Conservation (phyloP, 116 monocot genomes). For the Phalaenopsis hybrid region DNA sequence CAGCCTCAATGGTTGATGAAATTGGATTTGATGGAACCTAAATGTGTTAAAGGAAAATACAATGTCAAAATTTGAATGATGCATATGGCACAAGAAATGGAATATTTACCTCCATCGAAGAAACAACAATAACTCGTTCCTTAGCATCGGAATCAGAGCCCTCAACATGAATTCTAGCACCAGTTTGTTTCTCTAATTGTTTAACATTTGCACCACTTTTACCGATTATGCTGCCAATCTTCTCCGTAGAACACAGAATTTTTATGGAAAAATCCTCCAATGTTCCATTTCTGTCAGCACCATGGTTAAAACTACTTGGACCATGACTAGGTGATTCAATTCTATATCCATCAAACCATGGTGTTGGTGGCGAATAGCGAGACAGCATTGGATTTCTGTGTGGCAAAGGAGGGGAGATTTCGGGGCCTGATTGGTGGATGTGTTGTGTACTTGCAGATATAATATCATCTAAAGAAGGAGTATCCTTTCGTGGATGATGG, state of each 20-base stretch:
- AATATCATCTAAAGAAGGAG: slow-evolving; percentile 59
- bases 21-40: slow-evolving; percentile 42
- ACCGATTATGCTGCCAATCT: slow-evolving; percentile 68
- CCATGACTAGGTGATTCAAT: slow-evolving; percentile 25
- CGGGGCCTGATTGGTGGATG: slow-evolving; percentile 16
- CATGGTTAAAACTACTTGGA: slow-evolving; percentile 18
- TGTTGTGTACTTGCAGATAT: slow-evolving; percentile 63
- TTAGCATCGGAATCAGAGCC: slow-evolving; percentile 37
- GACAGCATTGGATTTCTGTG: slow-evolving; percentile 30
- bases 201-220: slow-evolving; percentile 59
- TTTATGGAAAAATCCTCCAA: slow-evolving; percentile 55
- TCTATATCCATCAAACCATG: slow-evolving; percentile 32
- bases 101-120: slow-evolving; percentile 56
- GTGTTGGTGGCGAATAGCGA: slow-evolving; percentile 26
- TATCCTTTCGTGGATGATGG: slow-evolving; percentile 65
- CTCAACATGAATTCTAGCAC: slow-evolving; percentile 57
- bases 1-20: slow-evolving; percentile 64
- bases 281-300: slow-evolving; percentile 18
- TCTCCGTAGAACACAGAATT: slow-evolving; percentile 51
- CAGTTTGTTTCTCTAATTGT: slow-evolving; percentile 61
- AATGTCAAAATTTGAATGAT: neutral
- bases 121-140: slow-evolving; percentile 49
- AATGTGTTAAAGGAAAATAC: slow-evolving; percentile 8
- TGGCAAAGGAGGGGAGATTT: slow-evolving; percentile 24
- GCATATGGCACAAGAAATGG: neutral